Conservation (phyloP, 495 filamentous ascomycete genomes). For the Penicillium soppii region DNA sequence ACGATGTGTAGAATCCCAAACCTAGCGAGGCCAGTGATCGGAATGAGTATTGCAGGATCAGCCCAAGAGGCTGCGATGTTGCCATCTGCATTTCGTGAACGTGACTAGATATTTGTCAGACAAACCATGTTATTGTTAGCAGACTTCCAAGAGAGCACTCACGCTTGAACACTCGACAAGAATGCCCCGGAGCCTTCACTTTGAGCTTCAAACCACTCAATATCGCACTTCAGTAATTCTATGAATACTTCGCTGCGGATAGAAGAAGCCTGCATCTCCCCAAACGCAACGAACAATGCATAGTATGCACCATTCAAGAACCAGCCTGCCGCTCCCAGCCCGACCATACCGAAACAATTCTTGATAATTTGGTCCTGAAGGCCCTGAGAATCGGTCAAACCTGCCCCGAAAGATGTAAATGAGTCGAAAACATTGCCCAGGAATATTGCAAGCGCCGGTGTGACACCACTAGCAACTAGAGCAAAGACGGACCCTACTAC, state of each 20-base stretch:
- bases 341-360: slow-evolving; percentile 57
- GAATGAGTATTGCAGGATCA: slow-evolving; percentile 59
- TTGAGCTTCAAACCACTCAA: slow-evolving; percentile 80
- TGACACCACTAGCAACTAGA: slow-evolving; percentile 58
- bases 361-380: slow-evolving; percentile 55
- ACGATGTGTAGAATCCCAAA: slow-evolving; percentile 75
- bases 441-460: slow-evolving; percentile 66
- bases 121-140: background rate
- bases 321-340: slow-evolving; percentile 63
- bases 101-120: slow-evolving; percentile 52
- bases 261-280: slow-evolving; percentile 73
- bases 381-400: slow-evolving; percentile 43
- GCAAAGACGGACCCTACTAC: slow-evolving; percentile 53
- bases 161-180: slow-evolving; percentile 73
- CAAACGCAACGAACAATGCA: slow-evolving; percentile 68
- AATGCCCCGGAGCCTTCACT: slow-evolving; percentile 71
- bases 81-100: slow-evolving; percentile 79
- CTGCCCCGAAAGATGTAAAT: slow-evolving; percentile 65
- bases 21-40: slow-evolving; percentile 61
- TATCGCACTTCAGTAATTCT: slow-evolving; percentile 66
- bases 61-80: slow-evolving; percentile 74
- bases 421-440: slow-evolving; percentile 74
- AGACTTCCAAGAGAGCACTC: slow-evolving; percentile 23
- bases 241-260: slow-evolving; percentile 65
- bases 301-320: slow-evolving; percentile 64